Percentiles rank a stretch among this genome's conserved stretches.
These are phyloP conservation scores for Oryza coarctata DNA, from an alignment of 176 grass and related monocot genomes.

Conservation along the genomic window DNA sequence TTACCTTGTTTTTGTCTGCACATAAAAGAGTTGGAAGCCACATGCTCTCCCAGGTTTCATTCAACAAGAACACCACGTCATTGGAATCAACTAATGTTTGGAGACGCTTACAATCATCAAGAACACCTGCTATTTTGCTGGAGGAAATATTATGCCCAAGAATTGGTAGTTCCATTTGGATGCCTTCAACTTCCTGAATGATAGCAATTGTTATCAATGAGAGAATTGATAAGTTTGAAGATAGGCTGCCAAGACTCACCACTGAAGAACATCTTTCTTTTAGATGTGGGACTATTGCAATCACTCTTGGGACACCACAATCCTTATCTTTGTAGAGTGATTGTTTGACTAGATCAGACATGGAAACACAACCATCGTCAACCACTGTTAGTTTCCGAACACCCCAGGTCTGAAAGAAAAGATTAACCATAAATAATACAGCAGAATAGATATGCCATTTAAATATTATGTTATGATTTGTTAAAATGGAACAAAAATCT, in stretches of 20 bases:
- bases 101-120: constrained; percentile 70
- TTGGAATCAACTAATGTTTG: constrained; percentile 66
- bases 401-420: constrained; percentile 80
- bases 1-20: constrained; percentile 82
- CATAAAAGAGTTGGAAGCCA: constrained; percentile 92
- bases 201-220: constrained; percentile 20
- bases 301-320: constrained; percentile 72
- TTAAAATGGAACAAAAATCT: constrained; percentile 2
- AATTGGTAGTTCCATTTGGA: constrained; percentile 71
- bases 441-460: not conserved
- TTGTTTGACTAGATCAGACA: constrained; percentile 77
- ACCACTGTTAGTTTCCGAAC: constrained; percentile 79
- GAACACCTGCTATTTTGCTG: constrained; percentile 47
- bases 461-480: not conserved
- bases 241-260: constrained; percentile 41
- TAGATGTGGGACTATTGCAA: constrained; percentile 71
- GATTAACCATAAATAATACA: constrained; percentile 20
- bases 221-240: not conserved
- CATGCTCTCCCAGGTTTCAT: constrained; percentile 80
- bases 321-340: constrained; percentile 85
- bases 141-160: constrained; percentile 60
- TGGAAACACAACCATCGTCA: constrained; percentile 60
- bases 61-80: constrained; percentile 84
- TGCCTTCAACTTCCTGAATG: constrained; percentile 74
- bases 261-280: constrained; percentile 75